Evolutionary conservation across 2,329 filamentous ascomycete genomes (phyloP).

Genomic region (Stagonosporopsis chrysanthemi): DNA sequence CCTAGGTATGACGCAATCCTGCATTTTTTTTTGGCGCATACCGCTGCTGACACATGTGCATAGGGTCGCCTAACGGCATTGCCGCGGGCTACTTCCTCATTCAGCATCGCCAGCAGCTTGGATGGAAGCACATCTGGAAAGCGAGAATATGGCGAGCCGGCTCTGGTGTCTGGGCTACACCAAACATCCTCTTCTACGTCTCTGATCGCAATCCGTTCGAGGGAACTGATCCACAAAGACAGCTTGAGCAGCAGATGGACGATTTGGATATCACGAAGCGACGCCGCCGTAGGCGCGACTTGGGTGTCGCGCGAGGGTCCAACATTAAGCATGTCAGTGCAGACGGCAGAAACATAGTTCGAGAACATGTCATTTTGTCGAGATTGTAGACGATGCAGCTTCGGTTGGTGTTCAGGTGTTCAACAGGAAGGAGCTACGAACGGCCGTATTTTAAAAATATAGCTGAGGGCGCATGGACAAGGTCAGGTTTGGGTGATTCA

Average conservation of each 20-base stretch:
- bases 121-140: conserved; percentile 22
- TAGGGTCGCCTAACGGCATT: conserved; percentile 22
- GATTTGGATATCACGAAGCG: background rate
- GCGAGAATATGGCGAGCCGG: conserved; percentile 12
- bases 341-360: conserved; percentile 10
- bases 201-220: conserved; percentile 3
- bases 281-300: background rate
- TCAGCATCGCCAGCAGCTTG: conserved; percentile 22
- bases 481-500: no score
- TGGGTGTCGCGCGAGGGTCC: background rate
- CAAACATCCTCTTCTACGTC: conserved; percentile 21
- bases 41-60: background rate
- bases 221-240: background rate
- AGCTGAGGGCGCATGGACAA: no score
- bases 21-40: no score
- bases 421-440: background rate
- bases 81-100: conserved; percentile 23
- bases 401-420: background rate
- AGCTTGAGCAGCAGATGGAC: conserved; percentile 6
- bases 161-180: background rate
- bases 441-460: no score
- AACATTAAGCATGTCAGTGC: background rate
- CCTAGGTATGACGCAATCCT: background rate
- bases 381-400: background rate
- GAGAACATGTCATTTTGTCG: conserved; percentile 9